Percentiles rank a stretch among this genome's conserved stretches.
Conservation (phyloP, 257 asterid genomes). For the Handroanthus guayacan region DNA sequence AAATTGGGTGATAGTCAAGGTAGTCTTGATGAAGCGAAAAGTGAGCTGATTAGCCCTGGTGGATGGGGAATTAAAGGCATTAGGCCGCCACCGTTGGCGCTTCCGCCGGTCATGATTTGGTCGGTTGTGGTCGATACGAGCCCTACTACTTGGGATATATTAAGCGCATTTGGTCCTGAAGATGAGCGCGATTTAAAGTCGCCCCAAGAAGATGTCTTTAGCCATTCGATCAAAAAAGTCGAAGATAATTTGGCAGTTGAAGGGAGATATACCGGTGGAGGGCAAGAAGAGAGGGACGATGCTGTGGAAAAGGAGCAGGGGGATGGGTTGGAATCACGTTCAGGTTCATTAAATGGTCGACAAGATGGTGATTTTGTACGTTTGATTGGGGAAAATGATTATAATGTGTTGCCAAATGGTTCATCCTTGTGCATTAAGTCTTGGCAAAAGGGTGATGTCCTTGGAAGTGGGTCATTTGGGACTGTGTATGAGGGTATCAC, state of each 20-base stretch:
- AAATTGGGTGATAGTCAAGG: conserved; percentile 33
- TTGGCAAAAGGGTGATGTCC: conserved; percentile 72
- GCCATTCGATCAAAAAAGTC: conserved; percentile 28
- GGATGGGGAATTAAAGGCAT: conserved; percentile 38
- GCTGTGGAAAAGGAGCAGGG: conserved; percentile 34
- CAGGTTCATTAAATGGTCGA: conserved; percentile 32
- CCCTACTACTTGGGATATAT: conserved; percentile 78
- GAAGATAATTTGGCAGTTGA: conserved; percentile 39
- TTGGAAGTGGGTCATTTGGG: conserved; percentile 72
- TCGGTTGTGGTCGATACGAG: conserved; percentile 34
- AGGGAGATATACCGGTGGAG: conserved; percentile 24
- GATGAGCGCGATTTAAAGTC: conserved; percentile 47
- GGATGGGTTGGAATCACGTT: conserved; percentile 39
- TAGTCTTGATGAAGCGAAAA: conserved; percentile 23
- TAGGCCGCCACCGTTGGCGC: conserved; percentile 49
- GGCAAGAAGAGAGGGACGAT: conserved; percentile 34
- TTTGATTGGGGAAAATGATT: conserved; percentile 36
- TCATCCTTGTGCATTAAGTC: conserved; percentile 44
- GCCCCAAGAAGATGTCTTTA: conserved; percentile 15
- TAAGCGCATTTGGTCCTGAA: conserved; percentile 63
- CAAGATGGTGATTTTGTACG: conserved; percentile 33
- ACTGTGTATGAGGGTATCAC: conserved; percentile 71
- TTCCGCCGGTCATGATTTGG: not conserved
- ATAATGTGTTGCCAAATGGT: conserved; percentile 48
- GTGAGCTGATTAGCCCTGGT: conserved; percentile 31